Evolutionary conservation across 495 filamentous ascomycete genomes (phyloP).

Genomic region (Evernia prunastri): DNA sequence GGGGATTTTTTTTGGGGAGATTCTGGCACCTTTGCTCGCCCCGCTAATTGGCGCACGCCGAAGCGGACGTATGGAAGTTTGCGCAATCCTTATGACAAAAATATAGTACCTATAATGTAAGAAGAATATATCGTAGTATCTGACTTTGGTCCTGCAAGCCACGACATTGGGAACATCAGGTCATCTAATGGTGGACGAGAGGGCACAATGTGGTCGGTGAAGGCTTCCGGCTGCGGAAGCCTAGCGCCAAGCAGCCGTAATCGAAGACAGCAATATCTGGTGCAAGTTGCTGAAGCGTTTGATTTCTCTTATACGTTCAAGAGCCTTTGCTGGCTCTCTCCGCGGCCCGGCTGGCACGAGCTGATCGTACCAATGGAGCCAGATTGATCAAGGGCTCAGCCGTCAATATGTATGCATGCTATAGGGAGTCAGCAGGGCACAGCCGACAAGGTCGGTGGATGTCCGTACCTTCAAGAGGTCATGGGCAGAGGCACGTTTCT

Average conservation of each 20-base stretch:
- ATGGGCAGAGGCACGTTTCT: slow-evolving; percentile 90
- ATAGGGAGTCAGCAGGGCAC: slow-evolving; percentile 31
- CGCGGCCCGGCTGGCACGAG: slow-evolving; percentile 71
- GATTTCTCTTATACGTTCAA: slow-evolving; percentile 24
- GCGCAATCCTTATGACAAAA: not conserved
- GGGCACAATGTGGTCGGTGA: not conserved
- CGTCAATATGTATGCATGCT: slow-evolving; percentile 85
- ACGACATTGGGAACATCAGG: slow-evolving; percentile 5
- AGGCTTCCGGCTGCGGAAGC: slow-evolving; percentile 1
- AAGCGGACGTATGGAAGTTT: not conserved
- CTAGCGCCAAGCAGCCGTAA: not conserved
- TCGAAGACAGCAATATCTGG: not conserved
- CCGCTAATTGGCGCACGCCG: not conserved
- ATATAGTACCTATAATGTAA: not conserved
- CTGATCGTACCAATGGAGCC: slow-evolving; percentile 80
- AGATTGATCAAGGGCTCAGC: slow-evolving; percentile 69
- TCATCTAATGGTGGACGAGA: slow-evolving; percentile 6
- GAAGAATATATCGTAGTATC: slow-evolving; percentile 1
- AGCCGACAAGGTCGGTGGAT: not conserved
- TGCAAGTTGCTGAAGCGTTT: not conserved
- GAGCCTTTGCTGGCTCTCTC: slow-evolving; percentile 67
- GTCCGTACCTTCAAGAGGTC: slow-evolving; percentile 77
- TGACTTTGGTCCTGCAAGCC: slow-evolving; percentile 1
- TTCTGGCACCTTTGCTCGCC: not conserved
- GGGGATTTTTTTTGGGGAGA: not conserved